Evolutionary conservation across 352 stramenopile species (phyloP), one percentile per base, ranked within the genome.

Genomic region (Phytophthora crassamura): DNA sequence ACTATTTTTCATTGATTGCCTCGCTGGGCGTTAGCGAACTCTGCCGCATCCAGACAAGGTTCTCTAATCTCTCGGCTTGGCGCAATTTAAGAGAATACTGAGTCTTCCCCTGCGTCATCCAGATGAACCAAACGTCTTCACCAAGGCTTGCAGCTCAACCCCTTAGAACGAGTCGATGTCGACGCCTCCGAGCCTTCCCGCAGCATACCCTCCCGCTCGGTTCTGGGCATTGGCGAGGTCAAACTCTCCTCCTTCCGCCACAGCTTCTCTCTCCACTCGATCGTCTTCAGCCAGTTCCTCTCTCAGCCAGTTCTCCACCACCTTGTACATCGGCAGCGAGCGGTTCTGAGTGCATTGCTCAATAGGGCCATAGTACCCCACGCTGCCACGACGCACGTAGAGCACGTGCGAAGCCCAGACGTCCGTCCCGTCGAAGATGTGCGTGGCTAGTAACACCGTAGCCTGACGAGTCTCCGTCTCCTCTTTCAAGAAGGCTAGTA

Each of bases 391-490:
- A 36, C 79, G 79, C 28, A 99, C 77, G 72, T 98, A 99, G 38
- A 97, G 84, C 28, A 99, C 80, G 77, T 99, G 89, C 0, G 96
- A 90, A 9, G 93, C 95, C 97, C 96, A 99, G 15, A 97, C 82
- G 67, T 99, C 97, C 49, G 98, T 91, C 42, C 96, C 96, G 74
- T 99, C 97, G 77, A 99, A 99, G 57, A 99, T 99, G 79, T 99
- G 97, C 12, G 97, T 93, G 35, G 86, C 86, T 10, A 94, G 68
- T 41, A 94, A 38, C 57, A 94, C 86, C 7, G 86, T 94, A 5
- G 86, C 82, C 32, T 74, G 59, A 30, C 80, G 75, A 8, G 33
- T 64, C 58, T 89, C 82, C 20, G 78, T 90, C 65, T 94, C 86
- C 35, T 88, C 65, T 48, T 97, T 94, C 7, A 99, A 71, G 70